Conservation (phyloP, 768 basidiomycete genomes). For the Tylopilus balloui region DNA sequence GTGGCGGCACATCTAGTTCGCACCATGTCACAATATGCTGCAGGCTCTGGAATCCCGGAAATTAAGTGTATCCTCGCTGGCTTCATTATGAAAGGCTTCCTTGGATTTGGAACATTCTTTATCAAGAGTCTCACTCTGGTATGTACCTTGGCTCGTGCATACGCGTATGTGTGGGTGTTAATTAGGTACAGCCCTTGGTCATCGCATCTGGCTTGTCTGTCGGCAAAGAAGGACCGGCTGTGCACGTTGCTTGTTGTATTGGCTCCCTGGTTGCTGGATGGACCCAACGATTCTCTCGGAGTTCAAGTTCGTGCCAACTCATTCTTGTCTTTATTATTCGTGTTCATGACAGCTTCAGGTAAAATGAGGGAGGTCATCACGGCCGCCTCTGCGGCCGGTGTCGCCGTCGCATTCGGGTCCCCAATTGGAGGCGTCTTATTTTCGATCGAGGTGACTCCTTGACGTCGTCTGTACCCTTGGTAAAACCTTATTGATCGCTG, state of each 20-base stretch:
- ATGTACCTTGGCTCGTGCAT: slow-evolving; percentile 27
- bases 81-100: slow-evolving; percentile 94
- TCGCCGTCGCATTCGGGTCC: slow-evolving; percentile 97
- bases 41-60: slow-evolving; percentile 97
- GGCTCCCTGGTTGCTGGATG: slow-evolving; percentile 85
- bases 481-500: neutral
- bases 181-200: slow-evolving; percentile 71
- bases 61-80: slow-evolving; percentile 98
- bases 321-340: slow-evolving; percentile 3
- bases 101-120: slow-evolving; percentile 83
- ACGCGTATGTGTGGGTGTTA: slow-evolving; percentile 1
- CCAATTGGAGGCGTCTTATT: slow-evolving; percentile 98
- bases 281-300: slow-evolving; percentile 78
- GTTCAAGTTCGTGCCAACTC: slow-evolving; percentile 61
- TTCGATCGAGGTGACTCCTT: slow-evolving; percentile 76
- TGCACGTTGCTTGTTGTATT: slow-evolving; percentile 94
- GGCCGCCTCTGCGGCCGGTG: slow-evolving; percentile 95
- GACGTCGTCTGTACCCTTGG: neutral
- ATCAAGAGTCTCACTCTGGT: slow-evolving; percentile 95
- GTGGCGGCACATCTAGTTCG: slow-evolving; percentile 85
- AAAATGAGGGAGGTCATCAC: slow-evolving; percentile 90
- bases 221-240: slow-evolving; percentile 97
- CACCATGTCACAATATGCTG: slow-evolving; percentile 88
- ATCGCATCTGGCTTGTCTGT: slow-evolving; percentile 97
- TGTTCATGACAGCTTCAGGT: slow-evolving; percentile 36